Conservation (phyloP, 495 filamentous ascomycete species). For the Neurospora sp. region DNA sequence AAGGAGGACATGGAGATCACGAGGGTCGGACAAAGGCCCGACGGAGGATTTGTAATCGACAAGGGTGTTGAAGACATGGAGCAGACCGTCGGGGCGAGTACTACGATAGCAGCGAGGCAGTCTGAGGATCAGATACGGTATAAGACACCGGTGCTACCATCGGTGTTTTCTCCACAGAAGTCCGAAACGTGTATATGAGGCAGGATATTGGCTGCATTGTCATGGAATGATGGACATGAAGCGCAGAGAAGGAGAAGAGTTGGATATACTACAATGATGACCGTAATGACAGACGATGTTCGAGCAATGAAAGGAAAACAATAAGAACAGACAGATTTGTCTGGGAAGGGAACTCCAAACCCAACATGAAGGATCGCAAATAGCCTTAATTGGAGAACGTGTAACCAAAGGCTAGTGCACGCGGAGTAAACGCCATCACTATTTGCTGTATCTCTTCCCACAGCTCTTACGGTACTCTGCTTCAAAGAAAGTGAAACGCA, state of each 20-base stretch:
- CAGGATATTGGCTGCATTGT: background rate
- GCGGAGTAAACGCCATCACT: no score
- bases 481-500: no score
- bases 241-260: background rate
- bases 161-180: background rate
- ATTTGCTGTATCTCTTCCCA: no score
- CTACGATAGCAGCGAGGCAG: background rate
- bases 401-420: no score
- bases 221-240: background rate
- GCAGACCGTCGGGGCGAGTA: background rate
- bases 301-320: background rate
- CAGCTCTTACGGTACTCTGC: no score
- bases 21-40: background rate
- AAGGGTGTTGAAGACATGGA: background rate
- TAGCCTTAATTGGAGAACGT: no score
- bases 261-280: background rate
- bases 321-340: background rate
- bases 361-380: no score
- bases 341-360: background rate
- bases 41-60: background rate
- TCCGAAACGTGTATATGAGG: background rate
- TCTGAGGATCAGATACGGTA: background rate
- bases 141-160: background rate
- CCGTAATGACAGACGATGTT: background rate
- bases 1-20: background rate